phyloP scores from a whole-genome alignment of 352 stramenopile genomes.

The Pythium utonaiense region DNA sequence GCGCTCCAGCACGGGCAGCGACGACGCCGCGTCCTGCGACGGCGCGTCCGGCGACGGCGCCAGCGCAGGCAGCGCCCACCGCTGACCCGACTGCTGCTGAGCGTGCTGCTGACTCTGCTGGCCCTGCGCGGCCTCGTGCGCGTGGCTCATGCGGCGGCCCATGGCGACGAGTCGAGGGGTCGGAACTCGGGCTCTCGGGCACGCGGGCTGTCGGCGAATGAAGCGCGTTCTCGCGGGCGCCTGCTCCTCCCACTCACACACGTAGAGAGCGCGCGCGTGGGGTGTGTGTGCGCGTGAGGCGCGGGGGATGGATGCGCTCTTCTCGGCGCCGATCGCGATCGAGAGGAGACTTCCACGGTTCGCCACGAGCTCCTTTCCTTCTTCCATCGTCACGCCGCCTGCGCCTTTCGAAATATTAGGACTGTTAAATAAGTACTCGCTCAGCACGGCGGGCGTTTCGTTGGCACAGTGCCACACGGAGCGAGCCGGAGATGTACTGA shows the following conservation, averaged over 20 bases:
- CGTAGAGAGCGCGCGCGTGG: background rate
- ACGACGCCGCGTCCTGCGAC: background rate
- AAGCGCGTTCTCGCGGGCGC: background rate
- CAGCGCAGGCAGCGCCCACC: background rate
- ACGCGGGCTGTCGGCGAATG: background rate
- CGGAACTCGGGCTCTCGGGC: background rate
- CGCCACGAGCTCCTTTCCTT: background rate
- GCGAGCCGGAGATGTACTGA: background rate
- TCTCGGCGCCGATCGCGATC: background rate
- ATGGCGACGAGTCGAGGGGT: background rate
- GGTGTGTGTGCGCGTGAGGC: background rate
- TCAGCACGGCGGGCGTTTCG: background rate
- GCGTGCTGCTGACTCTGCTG: background rate
- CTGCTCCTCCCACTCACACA: background rate
- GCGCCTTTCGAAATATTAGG: background rate
- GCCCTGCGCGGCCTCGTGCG: background rate
- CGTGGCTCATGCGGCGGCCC: background rate
- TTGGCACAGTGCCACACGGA: background rate
- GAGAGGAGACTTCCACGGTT: background rate
- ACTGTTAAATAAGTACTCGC: background rate
- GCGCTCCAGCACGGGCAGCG: constrained; percentile 9
- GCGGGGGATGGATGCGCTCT: background rate
- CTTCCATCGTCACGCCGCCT: background rate
- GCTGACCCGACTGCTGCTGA: background rate
- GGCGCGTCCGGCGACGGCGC: background rate